Percentiles rank a stretch among this genome's conserved stretches.
phyloP scores from a whole-genome alignment of 495 filamentous ascomycete species.

The Wilcoxina mikolae region DNA sequence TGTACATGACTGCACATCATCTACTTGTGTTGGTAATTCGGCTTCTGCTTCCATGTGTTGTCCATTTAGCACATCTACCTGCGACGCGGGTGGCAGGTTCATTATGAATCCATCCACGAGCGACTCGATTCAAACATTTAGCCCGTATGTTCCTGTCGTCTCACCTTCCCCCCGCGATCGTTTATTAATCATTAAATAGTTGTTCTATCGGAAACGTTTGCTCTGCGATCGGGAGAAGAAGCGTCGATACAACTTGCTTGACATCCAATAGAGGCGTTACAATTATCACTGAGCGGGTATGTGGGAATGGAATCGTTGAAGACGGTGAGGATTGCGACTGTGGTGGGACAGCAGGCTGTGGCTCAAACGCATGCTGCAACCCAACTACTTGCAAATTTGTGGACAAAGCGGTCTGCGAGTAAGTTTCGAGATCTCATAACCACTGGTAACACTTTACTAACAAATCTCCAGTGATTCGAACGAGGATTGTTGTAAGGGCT shows the following conservation, averaged over 20 bases:
- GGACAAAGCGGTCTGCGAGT: conserved; percentile 54
- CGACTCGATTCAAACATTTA: conserved; percentile 58
- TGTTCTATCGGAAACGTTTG: conserved; percentile 92
- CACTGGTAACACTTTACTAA: conserved; percentile 2
- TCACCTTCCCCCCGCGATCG: background rate
- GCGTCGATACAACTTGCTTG: conserved; percentile 61
- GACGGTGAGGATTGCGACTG: conserved; percentile 91
- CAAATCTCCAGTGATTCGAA: conserved; percentile 18
- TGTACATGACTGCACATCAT: conserved; percentile 71
- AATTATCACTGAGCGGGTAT: conserved; percentile 76
- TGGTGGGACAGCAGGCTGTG: conserved; percentile 59
- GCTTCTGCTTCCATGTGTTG: conserved; percentile 70
- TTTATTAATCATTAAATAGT: conserved; percentile 4
- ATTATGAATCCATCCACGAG: conserved; percentile 93
- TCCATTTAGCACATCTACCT: conserved; percentile 52
- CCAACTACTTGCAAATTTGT: conserved; percentile 79
- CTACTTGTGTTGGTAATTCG: conserved; percentile 48
- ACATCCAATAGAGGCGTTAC: conserved; percentile 65
- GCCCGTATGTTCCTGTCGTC: conserved; percentile 33
- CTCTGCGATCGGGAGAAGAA: conserved; percentile 68
- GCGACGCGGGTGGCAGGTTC: conserved; percentile 60
- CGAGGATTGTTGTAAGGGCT: conserved; percentile 62
- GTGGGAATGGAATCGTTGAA: conserved; percentile 96
- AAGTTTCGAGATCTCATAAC: conserved; percentile 14
- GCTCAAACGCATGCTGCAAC: conserved; percentile 66